Percentiles rank a stretch among this genome's conserved stretches.
phyloP scores from a whole-genome alignment of 805 yeast species.

The Limtongozyma cylindracea region DNA sequence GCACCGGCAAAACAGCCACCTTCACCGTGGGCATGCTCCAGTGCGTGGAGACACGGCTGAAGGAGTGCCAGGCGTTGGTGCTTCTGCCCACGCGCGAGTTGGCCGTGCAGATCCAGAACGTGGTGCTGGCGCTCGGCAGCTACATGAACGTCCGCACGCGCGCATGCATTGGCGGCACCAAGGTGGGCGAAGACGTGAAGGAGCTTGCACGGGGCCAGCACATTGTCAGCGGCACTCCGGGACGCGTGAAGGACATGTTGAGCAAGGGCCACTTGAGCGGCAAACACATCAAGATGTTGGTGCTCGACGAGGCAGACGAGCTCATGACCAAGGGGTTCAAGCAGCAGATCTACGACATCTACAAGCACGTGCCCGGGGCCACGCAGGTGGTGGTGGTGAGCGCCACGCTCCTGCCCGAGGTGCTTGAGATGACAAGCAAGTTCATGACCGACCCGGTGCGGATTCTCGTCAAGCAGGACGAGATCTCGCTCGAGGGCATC shows the following conservation, averaged over 20 bases:
- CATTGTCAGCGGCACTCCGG: conserved; percentile 93
- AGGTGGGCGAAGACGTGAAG: conserved; percentile 58
- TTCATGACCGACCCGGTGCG: conserved; percentile 87
- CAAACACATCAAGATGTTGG: conserved; percentile 61
- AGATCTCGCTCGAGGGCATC: conserved; percentile 82
- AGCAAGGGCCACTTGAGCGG: conserved; percentile 57
- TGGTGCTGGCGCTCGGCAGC: conserved; percentile 66
- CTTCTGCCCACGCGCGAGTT: conserved; percentile 92
- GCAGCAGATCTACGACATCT: conserved; percentile 85
- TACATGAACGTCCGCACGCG: conserved; percentile 70
- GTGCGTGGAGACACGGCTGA: conserved; percentile 45
- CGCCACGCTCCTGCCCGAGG: conserved; percentile 86
- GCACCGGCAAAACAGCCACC: conserved; percentile 98
- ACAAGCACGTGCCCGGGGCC: conserved; percentile 57
- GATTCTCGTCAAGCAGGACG: conserved; percentile 85
- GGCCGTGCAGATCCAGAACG: conserved; percentile 81
- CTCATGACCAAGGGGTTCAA: conserved; percentile 81
- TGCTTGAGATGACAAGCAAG: conserved; percentile 73
- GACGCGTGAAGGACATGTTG: conserved; percentile 80
- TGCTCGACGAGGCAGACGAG: conserved; percentile 95
- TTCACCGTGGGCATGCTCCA: conserved; percentile 87
- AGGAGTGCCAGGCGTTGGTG: conserved; percentile 72
- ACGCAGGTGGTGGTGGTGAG: conserved; percentile 86
- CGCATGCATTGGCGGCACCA: conserved; percentile 89
- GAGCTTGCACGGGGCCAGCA: conserved; percentile 62